These are phyloP conservation scores for Suillus luteus DNA, from an alignment of 768 basidiomycete genomes.

Conservation along the genomic window DNA sequence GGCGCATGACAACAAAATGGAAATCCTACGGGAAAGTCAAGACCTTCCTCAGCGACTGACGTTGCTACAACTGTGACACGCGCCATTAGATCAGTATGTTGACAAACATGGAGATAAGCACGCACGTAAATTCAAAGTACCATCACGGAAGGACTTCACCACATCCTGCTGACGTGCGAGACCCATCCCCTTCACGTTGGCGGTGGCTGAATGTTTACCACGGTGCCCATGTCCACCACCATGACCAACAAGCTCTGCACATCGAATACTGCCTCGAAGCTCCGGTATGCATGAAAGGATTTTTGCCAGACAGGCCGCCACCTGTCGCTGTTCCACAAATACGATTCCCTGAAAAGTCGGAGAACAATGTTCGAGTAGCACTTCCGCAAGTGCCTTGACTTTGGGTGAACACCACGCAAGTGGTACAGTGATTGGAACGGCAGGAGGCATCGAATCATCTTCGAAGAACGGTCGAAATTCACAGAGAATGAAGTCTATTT, in stretches of 20 bases:
- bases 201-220: constrained; percentile 20
- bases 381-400: constrained; percentile 58
- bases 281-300: constrained; percentile 63
- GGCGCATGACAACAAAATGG: not conserved
- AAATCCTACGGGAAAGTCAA: constrained; percentile 75
- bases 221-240: constrained; percentile 45
- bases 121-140: constrained; percentile 69
- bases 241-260: constrained; percentile 73
- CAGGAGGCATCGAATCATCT: constrained; percentile 22
- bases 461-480: constrained; percentile 45
- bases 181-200: constrained; percentile 52
- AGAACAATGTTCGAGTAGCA: constrained; percentile 57
- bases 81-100: not conserved
- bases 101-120: constrained; percentile 17
- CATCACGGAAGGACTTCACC: constrained; percentile 64
- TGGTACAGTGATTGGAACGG: constrained; percentile 43
- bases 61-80: constrained; percentile 67
- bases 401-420: constrained; percentile 78
- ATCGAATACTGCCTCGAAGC: constrained; percentile 56
- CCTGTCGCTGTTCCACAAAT: constrained; percentile 85
- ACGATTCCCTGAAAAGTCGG: constrained; percentile 76
- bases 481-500: constrained; percentile 50
- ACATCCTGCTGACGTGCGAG: constrained; percentile 57
- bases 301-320: constrained; percentile 68
- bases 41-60: constrained; percentile 88